A percentile compares a stretch with the other conserved stretches of the same genome.
These are phyloP conservation scores for Udeniomyces megalosporus DNA, from an alignment of 768 basidiomycete genomes.

Conservation along the genomic window DNA sequence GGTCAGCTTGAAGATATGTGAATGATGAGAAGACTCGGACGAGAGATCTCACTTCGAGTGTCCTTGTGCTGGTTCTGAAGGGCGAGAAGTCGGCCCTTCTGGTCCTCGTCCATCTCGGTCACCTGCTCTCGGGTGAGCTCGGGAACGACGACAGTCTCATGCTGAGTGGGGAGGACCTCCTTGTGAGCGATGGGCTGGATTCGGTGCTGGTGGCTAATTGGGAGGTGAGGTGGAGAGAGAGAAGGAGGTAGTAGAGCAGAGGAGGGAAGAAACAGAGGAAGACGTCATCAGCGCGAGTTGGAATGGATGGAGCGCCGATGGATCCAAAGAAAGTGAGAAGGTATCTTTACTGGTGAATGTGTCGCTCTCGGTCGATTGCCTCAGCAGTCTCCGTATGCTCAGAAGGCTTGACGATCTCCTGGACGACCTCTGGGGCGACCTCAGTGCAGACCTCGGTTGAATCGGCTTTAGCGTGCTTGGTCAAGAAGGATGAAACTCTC, in stretches of 20 bases:
- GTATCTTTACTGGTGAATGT: slow-evolving; percentile 25
- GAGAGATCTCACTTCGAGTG: slow-evolving; percentile 9
- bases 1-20: not conserved
- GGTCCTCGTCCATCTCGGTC: slow-evolving; percentile 28
- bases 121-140: slow-evolving; percentile 27
- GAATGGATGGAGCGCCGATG: not conserved
- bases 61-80: slow-evolving; percentile 24
- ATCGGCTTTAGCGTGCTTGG: slow-evolving; percentile 3
- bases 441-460: slow-evolving; percentile 26
- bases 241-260: not conserved
- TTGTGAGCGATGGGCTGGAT: slow-evolving; percentile 29
- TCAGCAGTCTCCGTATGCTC: slow-evolving; percentile 27
- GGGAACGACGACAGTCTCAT: slow-evolving; percentile 23
- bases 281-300: not conserved
- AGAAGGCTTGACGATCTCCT: slow-evolving; percentile 26
- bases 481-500: slow-evolving; percentile 16
- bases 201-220: slow-evolving; percentile 28
- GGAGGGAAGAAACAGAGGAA: not conserved
- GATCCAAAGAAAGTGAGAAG: not conserved
- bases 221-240: not conserved
- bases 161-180: slow-evolving; percentile 25
- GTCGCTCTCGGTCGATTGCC: slow-evolving; percentile 30
- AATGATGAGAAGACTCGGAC: not conserved
- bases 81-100: slow-evolving; percentile 25
- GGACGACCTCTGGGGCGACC: slow-evolving; percentile 27